Percentiles rank a stretch among this genome's conserved stretches.
phyloP scores from a whole-genome alignment of 1,139 yeast species.

The Kurtzmaniella quercitrusa region DNA sequence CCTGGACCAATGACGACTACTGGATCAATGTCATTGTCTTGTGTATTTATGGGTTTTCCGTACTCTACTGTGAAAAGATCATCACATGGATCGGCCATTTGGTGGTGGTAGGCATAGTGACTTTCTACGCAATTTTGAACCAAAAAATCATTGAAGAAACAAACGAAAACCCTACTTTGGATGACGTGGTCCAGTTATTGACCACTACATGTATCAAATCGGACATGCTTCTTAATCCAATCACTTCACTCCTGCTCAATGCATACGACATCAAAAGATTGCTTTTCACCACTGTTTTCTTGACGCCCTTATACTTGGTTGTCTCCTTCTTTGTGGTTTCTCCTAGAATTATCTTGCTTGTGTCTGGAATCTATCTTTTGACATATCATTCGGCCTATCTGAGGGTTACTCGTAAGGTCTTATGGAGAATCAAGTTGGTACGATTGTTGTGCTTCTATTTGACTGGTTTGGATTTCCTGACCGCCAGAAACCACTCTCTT shows the following conservation, averaged over 20 bases:
- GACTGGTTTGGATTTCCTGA: slow-evolving; percentile 84
- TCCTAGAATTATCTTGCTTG: slow-evolving; percentile 64
- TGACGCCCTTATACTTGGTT: slow-evolving; percentile 79
- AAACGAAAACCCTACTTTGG: slow-evolving; percentile 71
- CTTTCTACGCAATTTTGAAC: slow-evolving; percentile 62
- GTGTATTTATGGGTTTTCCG: slow-evolving; percentile 51
- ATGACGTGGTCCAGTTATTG: slow-evolving; percentile 80
- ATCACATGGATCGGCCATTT: slow-evolving; percentile 80
- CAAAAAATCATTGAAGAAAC: slow-evolving; percentile 49
- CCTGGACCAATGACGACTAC: slow-evolving; percentile 89
- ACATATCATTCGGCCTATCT: slow-evolving; percentile 88
- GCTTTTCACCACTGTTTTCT: slow-evolving; percentile 74
- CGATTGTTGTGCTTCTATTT: slow-evolving; percentile 71
- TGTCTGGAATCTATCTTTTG: slow-evolving; percentile 58
- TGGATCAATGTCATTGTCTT: slow-evolving; percentile 71
- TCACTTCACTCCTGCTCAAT: slow-evolving; percentile 65
- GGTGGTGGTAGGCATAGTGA: slow-evolving; percentile 61
- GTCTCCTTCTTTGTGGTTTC: slow-evolving; percentile 62
- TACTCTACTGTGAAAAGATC: slow-evolving; percentile 69
- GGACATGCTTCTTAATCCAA: slow-evolving; percentile 72
- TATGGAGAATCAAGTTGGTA: slow-evolving; percentile 77
- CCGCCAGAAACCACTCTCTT: slow-evolving; percentile 40
- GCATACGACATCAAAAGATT: slow-evolving; percentile 77
- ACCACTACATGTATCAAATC: slow-evolving; percentile 72
- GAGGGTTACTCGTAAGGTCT: slow-evolving; percentile 69